Evolutionary conservation across 2,329 filamentous ascomycete genomes (phyloP).

Genomic region (Xylaria multiplex): DNA sequence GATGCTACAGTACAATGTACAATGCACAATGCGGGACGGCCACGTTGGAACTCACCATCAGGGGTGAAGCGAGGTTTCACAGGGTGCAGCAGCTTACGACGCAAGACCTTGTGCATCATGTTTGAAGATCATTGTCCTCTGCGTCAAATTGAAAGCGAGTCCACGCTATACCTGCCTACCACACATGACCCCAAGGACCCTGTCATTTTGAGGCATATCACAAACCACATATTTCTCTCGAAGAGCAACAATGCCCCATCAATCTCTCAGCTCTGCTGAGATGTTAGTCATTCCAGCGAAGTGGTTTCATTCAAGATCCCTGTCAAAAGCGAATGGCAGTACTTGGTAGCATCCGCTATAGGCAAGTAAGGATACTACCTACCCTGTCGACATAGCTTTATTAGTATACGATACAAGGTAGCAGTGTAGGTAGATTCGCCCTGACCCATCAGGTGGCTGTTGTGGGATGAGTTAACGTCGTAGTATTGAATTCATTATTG

Average conservation of each 20-base stretch:
- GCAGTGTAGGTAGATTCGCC: neutral
- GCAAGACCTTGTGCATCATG: conserved; percentile 23
- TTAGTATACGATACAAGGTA: neutral
- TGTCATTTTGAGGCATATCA: conserved; percentile 23
- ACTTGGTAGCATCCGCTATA: conserved; percentile 1
- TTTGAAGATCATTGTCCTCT: conserved; percentile 22
- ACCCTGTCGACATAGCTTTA: conserved; percentile 4
- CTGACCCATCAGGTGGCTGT: neutral
- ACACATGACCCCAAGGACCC: conserved; percentile 21
- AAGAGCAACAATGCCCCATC: conserved; percentile 3
- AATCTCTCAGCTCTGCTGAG: neutral
- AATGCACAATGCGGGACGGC: conserved; percentile 15
- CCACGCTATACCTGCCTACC: conserved; percentile 4
- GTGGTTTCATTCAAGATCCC: neutral
- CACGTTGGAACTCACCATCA: conserved; percentile 32
- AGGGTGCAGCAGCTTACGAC: conserved; percentile 27
- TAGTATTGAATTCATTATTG: conserved; percentile 2
- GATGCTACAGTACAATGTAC: too few relatives aligned
- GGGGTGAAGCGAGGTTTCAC: conserved; percentile 34
- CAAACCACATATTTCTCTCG: conserved; percentile 12
- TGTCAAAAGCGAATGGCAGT: too few relatives aligned
- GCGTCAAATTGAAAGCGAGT: conserved; percentile 7
- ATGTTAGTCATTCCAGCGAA: conserved; percentile 3
- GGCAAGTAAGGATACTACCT: neutral
- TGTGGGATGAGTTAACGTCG: conserved; percentile 5